Conservation (phyloP, 2,329 filamentous ascomycete species). For the Xylariaceae sp. region DNA sequence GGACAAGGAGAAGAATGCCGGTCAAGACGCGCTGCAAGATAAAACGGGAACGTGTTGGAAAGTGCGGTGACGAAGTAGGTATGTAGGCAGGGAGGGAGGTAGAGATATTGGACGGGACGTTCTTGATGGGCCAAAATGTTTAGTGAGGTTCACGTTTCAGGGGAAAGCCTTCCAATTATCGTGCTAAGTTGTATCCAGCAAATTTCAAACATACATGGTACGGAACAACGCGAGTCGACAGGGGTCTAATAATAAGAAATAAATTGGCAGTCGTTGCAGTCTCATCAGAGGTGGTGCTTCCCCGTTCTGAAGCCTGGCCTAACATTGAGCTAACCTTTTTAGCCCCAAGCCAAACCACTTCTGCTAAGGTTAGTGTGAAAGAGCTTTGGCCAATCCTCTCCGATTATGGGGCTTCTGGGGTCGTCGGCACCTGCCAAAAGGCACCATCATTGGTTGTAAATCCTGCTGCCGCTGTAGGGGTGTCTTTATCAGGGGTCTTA, state of each 20-base stretch:
- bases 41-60: constrained; percentile 19
- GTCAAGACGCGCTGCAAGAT: constrained; percentile 10
- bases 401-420: constrained; percentile 7
- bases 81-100: constrained; percentile 20
- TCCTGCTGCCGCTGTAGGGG: no score
- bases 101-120: no score
- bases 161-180: constrained; percentile 30
- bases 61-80: constrained; percentile 25
- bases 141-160: constrained; percentile 31
- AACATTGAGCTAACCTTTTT: no score
- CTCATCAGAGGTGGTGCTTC: no score
- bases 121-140: constrained; percentile 13
- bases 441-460: not conserved
- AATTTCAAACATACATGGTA: no score
- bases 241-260: constrained; percentile 10
- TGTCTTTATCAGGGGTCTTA: constrained; percentile 19
- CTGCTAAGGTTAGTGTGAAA: no score
- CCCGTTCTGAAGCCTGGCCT: no score
- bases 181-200: constrained; percentile 25
- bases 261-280: constrained; percentile 17
- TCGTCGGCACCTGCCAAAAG: not conserved
- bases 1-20: constrained; percentile 9
- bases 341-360: no score
- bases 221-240: constrained; percentile 20
- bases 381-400: constrained; percentile 18